Conservation (phyloP, 352 stramenopile species). For the Phytophthora ohioensis region DNA sequence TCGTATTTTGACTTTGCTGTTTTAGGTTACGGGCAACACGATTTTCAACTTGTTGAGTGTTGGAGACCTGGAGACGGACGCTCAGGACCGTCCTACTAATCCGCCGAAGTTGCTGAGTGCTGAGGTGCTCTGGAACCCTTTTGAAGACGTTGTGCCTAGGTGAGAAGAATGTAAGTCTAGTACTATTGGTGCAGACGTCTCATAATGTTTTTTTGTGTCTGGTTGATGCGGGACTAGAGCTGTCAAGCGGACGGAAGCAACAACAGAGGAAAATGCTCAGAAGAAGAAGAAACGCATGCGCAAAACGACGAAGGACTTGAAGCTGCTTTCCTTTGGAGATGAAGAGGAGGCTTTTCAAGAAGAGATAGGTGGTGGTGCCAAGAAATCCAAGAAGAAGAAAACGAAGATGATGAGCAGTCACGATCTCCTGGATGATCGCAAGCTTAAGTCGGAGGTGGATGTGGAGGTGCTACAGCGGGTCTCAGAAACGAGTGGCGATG, state of each 20-base stretch:
- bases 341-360: conserved; percentile 83
- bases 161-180: conserved; percentile 10
- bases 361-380: conserved; percentile 37
- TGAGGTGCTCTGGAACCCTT: conserved; percentile 96
- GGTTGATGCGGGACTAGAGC: conserved; percentile 22
- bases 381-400: conserved; percentile 62
- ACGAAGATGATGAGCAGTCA: conserved; percentile 83
- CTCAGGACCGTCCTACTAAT: conserved; percentile 80
- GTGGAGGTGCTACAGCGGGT: conserved; percentile 63
- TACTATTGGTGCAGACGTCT: neutral
- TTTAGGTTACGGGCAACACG: conserved; percentile 94
- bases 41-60: conserved; percentile 98
- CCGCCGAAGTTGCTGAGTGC: conserved; percentile 81
- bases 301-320: conserved; percentile 94
- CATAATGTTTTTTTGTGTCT: conserved; percentile 2
- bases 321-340: conserved; percentile 96
- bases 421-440: conserved; percentile 69
- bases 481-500: conserved; percentile 35
- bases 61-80: conserved; percentile 88
- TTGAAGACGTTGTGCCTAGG: conserved; percentile 94
- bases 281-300: conserved; percentile 86
- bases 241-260: conserved; percentile 38
- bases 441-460: conserved; percentile 74
- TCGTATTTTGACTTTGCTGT: conserved; percentile 53
- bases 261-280: conserved; percentile 39